Percentiles rank a stretch among this genome's conserved stretches.
phyloP scores from a whole-genome alignment of 305 asterid genomes.

The Nicotiana rustica region DNA sequence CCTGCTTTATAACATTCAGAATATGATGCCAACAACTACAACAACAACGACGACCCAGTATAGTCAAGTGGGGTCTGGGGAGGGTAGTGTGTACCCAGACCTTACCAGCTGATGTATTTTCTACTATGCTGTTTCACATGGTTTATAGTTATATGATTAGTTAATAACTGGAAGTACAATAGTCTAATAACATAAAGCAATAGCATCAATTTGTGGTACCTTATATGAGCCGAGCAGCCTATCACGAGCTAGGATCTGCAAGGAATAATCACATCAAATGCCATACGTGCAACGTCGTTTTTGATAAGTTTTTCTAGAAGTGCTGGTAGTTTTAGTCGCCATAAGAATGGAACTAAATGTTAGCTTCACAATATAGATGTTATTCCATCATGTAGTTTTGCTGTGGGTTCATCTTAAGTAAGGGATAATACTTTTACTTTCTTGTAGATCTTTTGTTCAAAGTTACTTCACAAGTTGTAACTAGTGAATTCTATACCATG shows the following conservation, averaged over 20 bases:
- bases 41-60: too few species aligned
- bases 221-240: slow-evolving; percentile 84
- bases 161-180: neutral
- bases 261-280: slow-evolving; percentile 20
- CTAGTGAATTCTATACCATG: neutral
- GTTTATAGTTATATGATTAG: neutral
- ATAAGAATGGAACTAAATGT: neutral
- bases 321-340: neutral
- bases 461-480: neutral
- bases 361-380: neutral
- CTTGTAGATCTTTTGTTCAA: neutral
- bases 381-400: neutral
- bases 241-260: slow-evolving; percentile 93
- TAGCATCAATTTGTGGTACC: slow-evolving; percentile 53
- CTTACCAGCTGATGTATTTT: neutral
- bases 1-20: slow-evolving; percentile 28
- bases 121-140: neutral
- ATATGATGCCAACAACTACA: neutral
- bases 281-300: slow-evolving; percentile 1
- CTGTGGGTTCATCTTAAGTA: neutral
- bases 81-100: too few species aligned
- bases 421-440: neutral
- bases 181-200: slow-evolving; percentile 29
- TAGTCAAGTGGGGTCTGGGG: too few species aligned
- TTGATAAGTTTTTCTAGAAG: neutral